Evolutionary conservation across 768 basidiomycete genomes (phyloP), one percentile per base, ranked within the genome.

Genomic region (Termitomyces sp.): DNA sequence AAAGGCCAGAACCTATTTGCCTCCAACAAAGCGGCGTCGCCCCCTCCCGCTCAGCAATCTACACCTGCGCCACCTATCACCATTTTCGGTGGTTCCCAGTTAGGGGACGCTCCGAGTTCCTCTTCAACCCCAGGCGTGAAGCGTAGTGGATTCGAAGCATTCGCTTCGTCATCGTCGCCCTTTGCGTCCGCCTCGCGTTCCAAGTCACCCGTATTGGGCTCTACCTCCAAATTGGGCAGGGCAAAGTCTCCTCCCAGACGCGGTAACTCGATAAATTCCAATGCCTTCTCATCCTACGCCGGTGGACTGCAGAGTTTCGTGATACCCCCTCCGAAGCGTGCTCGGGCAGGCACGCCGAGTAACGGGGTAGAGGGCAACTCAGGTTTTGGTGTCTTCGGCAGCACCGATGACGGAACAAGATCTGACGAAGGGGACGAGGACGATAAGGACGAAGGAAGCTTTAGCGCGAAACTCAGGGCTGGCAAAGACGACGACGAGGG

Each of bases 381-480:
- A 27, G 59, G 64, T n/a, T 57, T 65, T 11, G 64, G 68, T 53
- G 56, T 65, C 1, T 64, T 73, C 44, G 58, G 48, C 16, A 16
- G 38, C 16, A 63, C 62, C 23, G 55, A 67, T 51, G 65, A 65
- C 51, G 74, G 73, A 23, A 65, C 51, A 14, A 25, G 25, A 29
- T 65, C 66, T 5, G 76, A 77, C 44, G 78, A 77, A 58, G 74
- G 71, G 7, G 78, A 68, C 11, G 80, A 81, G 23, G 82, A 82
- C 32, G 81, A 80, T 16, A 73, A 76, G 31, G 75, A 75, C 7
- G 78, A 68, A 32, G 68, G 70, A 54, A 71, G 73, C 53, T 90
- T 90, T 69, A 84, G 87, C 11, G 88, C 85, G 66, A 84, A 81
- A 55, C 66, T 90, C 61, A 75, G 89, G 51, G 85, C 87, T 9